These are phyloP conservation scores for Botrytis medusae DNA, from an alignment of 2,329 filamentous ascomycete genomes.

Conservation along the genomic window DNA sequence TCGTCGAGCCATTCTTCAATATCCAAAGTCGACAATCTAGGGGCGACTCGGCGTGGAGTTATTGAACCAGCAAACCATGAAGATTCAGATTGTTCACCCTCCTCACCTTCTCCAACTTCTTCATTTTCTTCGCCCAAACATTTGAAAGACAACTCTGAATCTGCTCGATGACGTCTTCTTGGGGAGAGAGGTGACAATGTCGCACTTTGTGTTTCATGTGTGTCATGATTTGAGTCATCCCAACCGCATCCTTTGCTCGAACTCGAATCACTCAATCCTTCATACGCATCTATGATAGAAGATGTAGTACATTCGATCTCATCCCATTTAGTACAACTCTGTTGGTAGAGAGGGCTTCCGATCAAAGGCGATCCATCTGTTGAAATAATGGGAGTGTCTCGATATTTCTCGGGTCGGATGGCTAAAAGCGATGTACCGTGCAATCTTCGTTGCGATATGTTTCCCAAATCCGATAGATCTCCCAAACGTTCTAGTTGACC, in stretches of 20 bases:
- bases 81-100: constrained; percentile 19
- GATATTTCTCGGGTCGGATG: constrained; percentile 25
- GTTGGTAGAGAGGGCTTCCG: constrained; percentile 26
- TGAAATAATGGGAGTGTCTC: constrained; percentile 34
- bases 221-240: constrained; percentile 2
- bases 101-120: background rate
- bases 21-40: constrained; percentile 17
- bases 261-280: constrained; percentile 12
- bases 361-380: constrained; percentile 30
- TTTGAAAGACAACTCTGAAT: constrained; percentile 35
- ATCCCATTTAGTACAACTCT: constrained; percentile 23
- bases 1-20: constrained; percentile 35
- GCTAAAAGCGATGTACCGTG: background rate
- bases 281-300: constrained; percentile 27
- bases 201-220: constrained; percentile 6
- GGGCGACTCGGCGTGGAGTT: constrained; percentile 10
- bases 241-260: constrained; percentile 7
- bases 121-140: constrained; percentile 25
- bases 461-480: background rate
- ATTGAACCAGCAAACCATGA: constrained; percentile 27
- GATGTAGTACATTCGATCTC: constrained; percentile 23
- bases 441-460: background rate
- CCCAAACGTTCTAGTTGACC: constrained; percentile 12
- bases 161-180: constrained; percentile 17
- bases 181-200: background rate